phyloP scores from a whole-genome alignment of 768 basidiomycete species.

The Boletus sp. region DNA sequence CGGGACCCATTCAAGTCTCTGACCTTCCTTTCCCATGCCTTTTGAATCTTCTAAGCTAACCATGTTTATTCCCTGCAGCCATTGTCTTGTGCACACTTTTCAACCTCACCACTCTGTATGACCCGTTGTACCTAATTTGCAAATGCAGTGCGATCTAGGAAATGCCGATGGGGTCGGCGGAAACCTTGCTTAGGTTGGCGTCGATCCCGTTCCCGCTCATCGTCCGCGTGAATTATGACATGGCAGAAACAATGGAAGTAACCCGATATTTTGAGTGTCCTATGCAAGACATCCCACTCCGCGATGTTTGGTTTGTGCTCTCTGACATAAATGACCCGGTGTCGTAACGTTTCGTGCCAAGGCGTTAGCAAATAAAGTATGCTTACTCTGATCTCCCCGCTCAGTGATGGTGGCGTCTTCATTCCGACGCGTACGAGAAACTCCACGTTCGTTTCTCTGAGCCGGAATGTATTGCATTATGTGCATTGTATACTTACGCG shows the following conservation, averaged over 20 bases:
- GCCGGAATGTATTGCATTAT: constrained; percentile 16
- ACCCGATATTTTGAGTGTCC: constrained; percentile 1
- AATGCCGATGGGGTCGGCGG: neutral
- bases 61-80: constrained; percentile 1
- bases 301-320: neutral
- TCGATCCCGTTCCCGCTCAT: neutral
- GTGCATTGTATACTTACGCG: constrained; percentile 10
- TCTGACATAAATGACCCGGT: constrained; percentile 1
- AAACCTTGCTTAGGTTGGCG: neutral
- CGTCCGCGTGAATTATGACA: neutral
- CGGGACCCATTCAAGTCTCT: constrained; percentile 85
- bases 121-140: constrained; percentile 17
- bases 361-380: constrained; percentile 2
- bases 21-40: constrained; percentile 32
- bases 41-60: constrained; percentile 13
- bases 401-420: constrained; percentile 20
- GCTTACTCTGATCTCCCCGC: constrained; percentile 1
- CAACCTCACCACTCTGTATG: constrained; percentile 2
- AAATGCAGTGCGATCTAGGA: constrained; percentile 6
- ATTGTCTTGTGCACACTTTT: neutral
- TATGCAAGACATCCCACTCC: neutral
- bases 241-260: neutral
- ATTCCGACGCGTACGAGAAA: constrained; percentile 13
- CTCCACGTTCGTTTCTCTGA: constrained; percentile 8
- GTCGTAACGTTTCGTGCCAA: neutral